Evolutionary conservation across 108 stramenopile species (phyloP), one percentile per base, ranked within the genome.

Genomic region (Thalassiosira profunda): DNA sequence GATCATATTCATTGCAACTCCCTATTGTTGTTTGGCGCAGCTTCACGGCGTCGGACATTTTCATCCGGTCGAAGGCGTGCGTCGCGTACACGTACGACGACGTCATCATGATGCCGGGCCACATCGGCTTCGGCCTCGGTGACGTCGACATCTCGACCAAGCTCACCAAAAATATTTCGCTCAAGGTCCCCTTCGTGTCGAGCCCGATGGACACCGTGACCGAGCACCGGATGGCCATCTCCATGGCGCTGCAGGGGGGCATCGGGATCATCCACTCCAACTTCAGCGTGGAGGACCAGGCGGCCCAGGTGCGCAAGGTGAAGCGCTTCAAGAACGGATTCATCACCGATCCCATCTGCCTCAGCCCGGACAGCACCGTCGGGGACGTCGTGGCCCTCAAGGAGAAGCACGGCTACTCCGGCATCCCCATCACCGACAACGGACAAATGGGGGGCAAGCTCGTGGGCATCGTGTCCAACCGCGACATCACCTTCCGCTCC

Each of bases 201-300:
- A 97, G 95, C 28, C 99, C 99, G n/a, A 99, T 99, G 99, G 99
- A 99, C 86, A 99, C 99, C 21, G 99, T 99, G 31, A 95, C 96
- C 5, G 94, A 98, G 67, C 79, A 88, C 38, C 82, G 88, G 37
- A 99, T 99, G 98, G 99, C 99, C 21, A 98, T 99, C 60, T 77
- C 82, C 46, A 99, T 99, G 98, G 99, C 98, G 0, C 84, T 99
- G 28, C 98, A 98, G 80, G 99, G 99, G 7, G 99, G 98, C 7
- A 98, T 99, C 45, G 99, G 99, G 29, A 96, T 99, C 73, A 98
- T 99, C 58, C 99, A 99, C 72, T 99, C 98, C 65, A 99, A 99
- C 87, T 88, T 96, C 80, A 83, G 79, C 30, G 53, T 88, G 5
- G 91, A 97, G 63, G 97, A 97, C 26, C 98, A 99, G 80, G 99